These are phyloP conservation scores for Acaromyces ingoldii DNA, from an alignment of 1,284 basidiomycete species.

Conservation along the genomic window DNA sequence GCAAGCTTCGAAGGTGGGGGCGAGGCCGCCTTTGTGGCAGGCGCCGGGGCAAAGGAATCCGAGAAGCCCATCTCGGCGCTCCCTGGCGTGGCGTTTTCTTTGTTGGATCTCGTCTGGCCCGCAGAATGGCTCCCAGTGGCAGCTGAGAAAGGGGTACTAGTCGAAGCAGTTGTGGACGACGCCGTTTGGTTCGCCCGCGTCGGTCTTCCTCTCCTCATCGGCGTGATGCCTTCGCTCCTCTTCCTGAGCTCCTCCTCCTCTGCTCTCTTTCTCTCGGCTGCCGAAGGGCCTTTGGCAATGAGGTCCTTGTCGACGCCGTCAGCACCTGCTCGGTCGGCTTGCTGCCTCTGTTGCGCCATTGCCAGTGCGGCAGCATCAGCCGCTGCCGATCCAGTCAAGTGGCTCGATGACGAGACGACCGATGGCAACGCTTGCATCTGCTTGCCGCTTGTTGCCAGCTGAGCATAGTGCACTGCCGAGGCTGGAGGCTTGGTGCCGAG, in stretches of 20 bases:
- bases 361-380: constrained; percentile 1
- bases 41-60: constrained; percentile 11
- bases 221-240: constrained; percentile 43
- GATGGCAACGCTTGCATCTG: constrained; percentile 19
- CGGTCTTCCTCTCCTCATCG: constrained; percentile 53
- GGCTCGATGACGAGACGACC: constrained; percentile 3
- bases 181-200: not conserved
- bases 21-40: no score
- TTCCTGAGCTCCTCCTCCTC: constrained; percentile 27
- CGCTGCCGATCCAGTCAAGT: constrained; percentile 6
- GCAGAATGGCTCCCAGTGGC: no score
- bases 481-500: constrained; percentile 30
- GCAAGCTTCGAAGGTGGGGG: no score
- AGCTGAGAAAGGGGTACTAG: not conserved
- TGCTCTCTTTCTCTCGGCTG: constrained; percentile 21
- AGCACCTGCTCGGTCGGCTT: not conserved
- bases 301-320: constrained; percentile 12
- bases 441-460: constrained; percentile 22
- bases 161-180: not conserved
- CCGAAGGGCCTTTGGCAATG: constrained; percentile 24
- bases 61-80: constrained; percentile 10
- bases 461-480: constrained; percentile 27
- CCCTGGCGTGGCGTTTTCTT: no score
- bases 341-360: not conserved
- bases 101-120: no score